Evolutionary conservation across 768 basidiomycete genomes (phyloP), one percentile per base, ranked within the genome.

Genomic region (Termitomyces bulborhizus): DNA sequence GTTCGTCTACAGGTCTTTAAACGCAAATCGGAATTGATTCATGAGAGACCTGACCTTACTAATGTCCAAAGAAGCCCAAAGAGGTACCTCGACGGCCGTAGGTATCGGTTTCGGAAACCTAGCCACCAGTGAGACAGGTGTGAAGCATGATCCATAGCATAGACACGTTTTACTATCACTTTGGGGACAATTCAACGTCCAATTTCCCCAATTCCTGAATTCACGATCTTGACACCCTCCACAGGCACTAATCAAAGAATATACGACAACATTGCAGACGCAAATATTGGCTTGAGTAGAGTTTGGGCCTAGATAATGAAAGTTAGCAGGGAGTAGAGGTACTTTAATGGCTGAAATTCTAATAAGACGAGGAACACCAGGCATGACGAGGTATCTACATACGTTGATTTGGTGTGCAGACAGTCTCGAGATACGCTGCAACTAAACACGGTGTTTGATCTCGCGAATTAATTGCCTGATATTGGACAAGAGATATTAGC

Each of bases 51-150:
- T 42, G 39, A 77, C 69, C 65, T 70, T 58, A 6, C 72, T 72
- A 48, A 85, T 73, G 51, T 85, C 71, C 43, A 82, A 69, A 60
- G 72, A 82, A 8, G 84, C 82, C 84, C 84, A 87, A 1, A 60
- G 51, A 6, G 85, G 85, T 13, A 86, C 69, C 8, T 66, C 64
- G 1, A 76, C 75, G 15, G 62, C 68, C 4, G 52, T 2, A 15
- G 85, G 81, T 42, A 84, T 67, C 15, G 64, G 37, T 18, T 61
- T 60, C 0, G 79, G 76, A 60, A 74, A 86, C 43, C 83, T 83
- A 40, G 39, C 18, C 29, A 18, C 36, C 48, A 32, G 52, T 47
- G 21, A 55, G 36, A 27, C 13, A 46, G 11, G 26, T 13, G 34
- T 48, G 8, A 37, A 27, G 18, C 39, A 21, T 0, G 24, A 29